Conservation (phyloP, 1,139 yeast genomes). For the Zygoascus hellenicus region DNA sequence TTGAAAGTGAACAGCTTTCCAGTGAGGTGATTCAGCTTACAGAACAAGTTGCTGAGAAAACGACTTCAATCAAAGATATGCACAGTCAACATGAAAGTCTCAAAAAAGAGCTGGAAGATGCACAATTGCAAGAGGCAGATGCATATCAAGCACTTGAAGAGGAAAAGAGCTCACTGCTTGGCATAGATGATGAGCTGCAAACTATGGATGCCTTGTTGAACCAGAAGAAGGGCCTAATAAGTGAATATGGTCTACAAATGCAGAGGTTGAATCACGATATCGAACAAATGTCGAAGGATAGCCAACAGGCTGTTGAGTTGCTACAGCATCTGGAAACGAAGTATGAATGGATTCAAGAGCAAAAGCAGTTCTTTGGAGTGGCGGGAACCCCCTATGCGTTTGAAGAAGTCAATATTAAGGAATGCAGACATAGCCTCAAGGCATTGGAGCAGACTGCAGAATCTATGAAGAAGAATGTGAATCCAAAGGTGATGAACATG, state of each 20-base stretch:
- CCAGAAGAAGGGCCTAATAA: conserved; percentile 46
- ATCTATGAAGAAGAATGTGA: conserved; percentile 76
- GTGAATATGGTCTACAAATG: conserved; percentile 47
- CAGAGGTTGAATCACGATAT: conserved; percentile 62
- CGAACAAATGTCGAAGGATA: conserved; percentile 47
- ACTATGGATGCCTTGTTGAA: conserved; percentile 53
- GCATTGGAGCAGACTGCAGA: conserved; percentile 58
- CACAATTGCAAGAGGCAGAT: conserved; percentile 32
- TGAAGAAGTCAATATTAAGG: conserved; percentile 55
- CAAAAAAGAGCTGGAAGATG: conserved; percentile 6
- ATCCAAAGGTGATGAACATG: conserved; percentile 86
- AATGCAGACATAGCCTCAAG: conserved; percentile 52
- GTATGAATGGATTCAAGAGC: conserved; percentile 70
- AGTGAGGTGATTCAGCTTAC: conserved; percentile 47
- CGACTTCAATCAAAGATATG: conserved; percentile 39
- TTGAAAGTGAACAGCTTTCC: conserved; percentile 65
- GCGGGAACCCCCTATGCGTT: conserved; percentile 35
- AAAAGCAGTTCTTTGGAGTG: conserved; percentile 42
- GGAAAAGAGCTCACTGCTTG: conserved; percentile 59
- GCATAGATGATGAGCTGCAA: conserved; percentile 71
- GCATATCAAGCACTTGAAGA: conserved; percentile 43
- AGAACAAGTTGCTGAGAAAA: conserved; percentile 39
- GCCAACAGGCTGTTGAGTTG: conserved; percentile 37
- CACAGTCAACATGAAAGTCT: conserved; percentile 31
- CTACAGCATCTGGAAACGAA: conserved; percentile 49